phyloP scores from a whole-genome alignment of 306 rosid species.

The Sechiopsis laciniata region DNA sequence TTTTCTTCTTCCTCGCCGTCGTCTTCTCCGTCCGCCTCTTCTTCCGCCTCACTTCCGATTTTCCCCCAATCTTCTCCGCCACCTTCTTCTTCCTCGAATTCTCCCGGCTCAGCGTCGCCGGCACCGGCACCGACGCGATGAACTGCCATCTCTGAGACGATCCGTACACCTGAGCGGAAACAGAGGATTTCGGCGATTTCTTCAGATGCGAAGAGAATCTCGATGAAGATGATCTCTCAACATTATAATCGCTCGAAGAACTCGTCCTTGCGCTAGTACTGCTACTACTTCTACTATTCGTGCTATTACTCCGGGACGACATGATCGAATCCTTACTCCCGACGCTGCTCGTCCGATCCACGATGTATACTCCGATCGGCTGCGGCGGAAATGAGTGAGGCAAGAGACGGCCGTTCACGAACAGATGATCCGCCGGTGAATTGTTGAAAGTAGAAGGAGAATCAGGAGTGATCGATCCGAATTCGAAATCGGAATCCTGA shows the following conservation, averaged over 20 bases:
- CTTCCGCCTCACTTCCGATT: conserved; percentile 22
- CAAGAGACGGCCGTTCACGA: conserved; percentile 72
- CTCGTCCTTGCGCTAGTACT: conserved; percentile 69
- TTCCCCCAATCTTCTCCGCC: conserved; percentile 11
- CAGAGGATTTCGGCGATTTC: conserved; percentile 20
- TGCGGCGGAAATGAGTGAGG: conserved; percentile 71
- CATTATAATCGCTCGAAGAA: conserved; percentile 48
- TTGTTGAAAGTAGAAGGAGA: conserved; percentile 48
- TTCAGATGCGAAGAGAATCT: conserved; percentile 22
- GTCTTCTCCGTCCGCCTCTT: conserved; percentile 3
- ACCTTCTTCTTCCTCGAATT: conserved; percentile 37
- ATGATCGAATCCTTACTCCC: conserved; percentile 51
- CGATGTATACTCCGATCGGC: conserved; percentile 15
- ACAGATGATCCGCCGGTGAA: conserved; percentile 82
- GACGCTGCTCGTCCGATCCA: conserved; percentile 47
- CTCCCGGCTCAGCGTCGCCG: conserved; percentile 40
- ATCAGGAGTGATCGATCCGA: conserved; percentile 57
- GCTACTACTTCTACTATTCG: conserved; percentile 54
- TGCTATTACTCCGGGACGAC: conserved; percentile 78
- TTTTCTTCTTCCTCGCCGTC: conserved; percentile 18
- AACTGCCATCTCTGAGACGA: conserved; percentile 73
- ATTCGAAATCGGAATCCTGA: conserved; percentile 58
- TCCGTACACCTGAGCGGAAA: conserved; percentile 40
- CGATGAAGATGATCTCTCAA: conserved; percentile 36
- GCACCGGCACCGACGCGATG: conserved; percentile 48